Evolutionary conservation across 805 yeast species (phyloP).

Genomic region (Zygoascus tannicola): DNA sequence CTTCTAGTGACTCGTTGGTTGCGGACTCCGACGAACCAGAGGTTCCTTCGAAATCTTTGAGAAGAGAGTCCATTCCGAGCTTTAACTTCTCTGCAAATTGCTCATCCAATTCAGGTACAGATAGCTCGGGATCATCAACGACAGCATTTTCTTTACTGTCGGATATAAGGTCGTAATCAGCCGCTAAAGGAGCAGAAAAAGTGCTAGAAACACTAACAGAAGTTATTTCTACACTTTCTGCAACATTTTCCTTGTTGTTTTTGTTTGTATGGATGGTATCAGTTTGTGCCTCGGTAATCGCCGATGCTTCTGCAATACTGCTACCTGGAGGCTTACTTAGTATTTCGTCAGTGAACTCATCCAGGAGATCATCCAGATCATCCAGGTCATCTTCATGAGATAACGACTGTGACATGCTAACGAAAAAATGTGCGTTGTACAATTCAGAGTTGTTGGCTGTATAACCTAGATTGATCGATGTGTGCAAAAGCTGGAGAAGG

Average conservation of each 20-base stretch:
- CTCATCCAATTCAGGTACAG: constrained; percentile 29
- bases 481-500: too few species aligned
- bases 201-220: not conserved
- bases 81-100: constrained; percentile 32
- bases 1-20: constrained; percentile 39
- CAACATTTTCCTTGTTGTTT: not conserved
- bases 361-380: constrained; percentile 45
- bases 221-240: not conserved
- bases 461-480: too few species aligned
- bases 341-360: constrained; percentile 71
- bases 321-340: constrained; percentile 52
- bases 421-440: too few species aligned
- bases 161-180: too few species aligned
- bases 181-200: not conserved
- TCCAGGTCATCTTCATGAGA: constrained; percentile 22
- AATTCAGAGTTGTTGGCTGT: too few species aligned
- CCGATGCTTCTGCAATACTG: constrained; percentile 19
- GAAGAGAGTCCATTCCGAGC: constrained; percentile 35
- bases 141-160: not conserved
- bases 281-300: not conserved
- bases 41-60: constrained; percentile 41
- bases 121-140: constrained; percentile 8
- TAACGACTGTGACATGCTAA: not conserved
- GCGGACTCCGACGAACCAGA: constrained; percentile 36
- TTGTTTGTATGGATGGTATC: too few species aligned